phyloP scores from a whole-genome alignment of 257 asterid genomes.

The Coffea eugenioides region DNA sequence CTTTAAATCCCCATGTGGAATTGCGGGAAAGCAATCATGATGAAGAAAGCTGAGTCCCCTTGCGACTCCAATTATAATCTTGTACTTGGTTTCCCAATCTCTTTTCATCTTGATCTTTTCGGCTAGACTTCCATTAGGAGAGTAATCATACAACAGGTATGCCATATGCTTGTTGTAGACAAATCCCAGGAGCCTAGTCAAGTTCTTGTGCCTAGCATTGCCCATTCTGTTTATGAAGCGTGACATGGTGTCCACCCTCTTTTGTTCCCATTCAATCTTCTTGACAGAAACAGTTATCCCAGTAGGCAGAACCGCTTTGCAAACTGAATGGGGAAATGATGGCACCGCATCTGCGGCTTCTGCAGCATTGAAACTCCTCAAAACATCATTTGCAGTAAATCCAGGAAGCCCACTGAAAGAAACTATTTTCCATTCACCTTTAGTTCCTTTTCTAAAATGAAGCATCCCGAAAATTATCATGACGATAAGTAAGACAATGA shows the following conservation, averaged over 20 bases:
- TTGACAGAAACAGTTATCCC: slow-evolving; percentile 77
- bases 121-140: slow-evolving; percentile 63
- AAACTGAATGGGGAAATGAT: slow-evolving; percentile 38
- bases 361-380: slow-evolving; percentile 56
- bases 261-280: slow-evolving; percentile 69
- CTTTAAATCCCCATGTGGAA: slow-evolving; percentile 79
- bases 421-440: slow-evolving; percentile 68
- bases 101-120: slow-evolving; percentile 51
- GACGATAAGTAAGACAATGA: slow-evolving; percentile 45
- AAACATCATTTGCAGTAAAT: slow-evolving; percentile 71
- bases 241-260: slow-evolving; percentile 35
- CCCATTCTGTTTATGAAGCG: slow-evolving; percentile 56
- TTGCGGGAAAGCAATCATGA: slow-evolving; percentile 73
- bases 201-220: slow-evolving; percentile 69
- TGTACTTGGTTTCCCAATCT: slow-evolving; percentile 72
- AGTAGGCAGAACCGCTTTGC: slow-evolving; percentile 77
- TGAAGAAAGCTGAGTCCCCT: slow-evolving; percentile 78
- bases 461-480: slow-evolving; percentile 51
- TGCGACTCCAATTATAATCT: slow-evolving; percentile 58
- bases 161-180: slow-evolving; percentile 62
- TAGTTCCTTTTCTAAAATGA: slow-evolving; percentile 46
- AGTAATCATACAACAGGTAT: slow-evolving; percentile 71
- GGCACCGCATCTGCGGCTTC: slow-evolving; percentile 33
- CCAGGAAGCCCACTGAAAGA: slow-evolving; percentile 71
- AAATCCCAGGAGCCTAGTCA: slow-evolving; percentile 72